Percentiles rank a stretch among this genome's conserved stretches.
These are phyloP conservation scores for Termitomyces sp. DNA, from an alignment of 1,284 basidiomycete species.

Conservation along the genomic window DNA sequence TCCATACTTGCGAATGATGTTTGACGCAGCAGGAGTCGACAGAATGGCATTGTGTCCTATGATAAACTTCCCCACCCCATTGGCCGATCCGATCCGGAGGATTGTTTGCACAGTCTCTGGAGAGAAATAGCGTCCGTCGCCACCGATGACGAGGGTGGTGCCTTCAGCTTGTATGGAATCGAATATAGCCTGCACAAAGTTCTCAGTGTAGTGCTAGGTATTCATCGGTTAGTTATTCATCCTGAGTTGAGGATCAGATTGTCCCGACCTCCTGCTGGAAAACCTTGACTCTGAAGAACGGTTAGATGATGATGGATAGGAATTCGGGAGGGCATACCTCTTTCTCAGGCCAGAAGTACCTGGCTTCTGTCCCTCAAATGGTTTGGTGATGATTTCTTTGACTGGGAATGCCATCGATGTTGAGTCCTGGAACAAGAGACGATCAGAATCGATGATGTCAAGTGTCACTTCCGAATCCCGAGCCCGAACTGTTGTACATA, in stretches of 20 bases:
- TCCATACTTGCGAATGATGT: slow-evolving; percentile 93
- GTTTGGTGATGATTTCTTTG: slow-evolving; percentile 67
- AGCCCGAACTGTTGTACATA: not conserved
- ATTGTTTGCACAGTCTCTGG: slow-evolving; percentile 89
- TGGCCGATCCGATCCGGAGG: slow-evolving; percentile 87
- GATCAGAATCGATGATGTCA: slow-evolving; percentile 10
- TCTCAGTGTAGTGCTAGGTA: slow-evolving; percentile 92
- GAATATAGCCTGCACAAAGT: slow-evolving; percentile 95
- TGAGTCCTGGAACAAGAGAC: not conserved
- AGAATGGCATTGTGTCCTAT: slow-evolving; percentile 88
- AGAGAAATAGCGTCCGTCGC: slow-evolving; percentile 94
- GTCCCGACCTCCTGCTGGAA: slow-evolving; percentile 81
- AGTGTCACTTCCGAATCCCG: not conserved
- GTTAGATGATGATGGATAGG: slow-evolving; percentile 13
- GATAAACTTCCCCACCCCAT: slow-evolving; percentile 86
- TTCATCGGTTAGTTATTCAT: slow-evolving; percentile 4
- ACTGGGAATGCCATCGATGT: slow-evolving; percentile 38
- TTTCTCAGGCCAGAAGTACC: slow-evolving; percentile 94
- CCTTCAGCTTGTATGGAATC: slow-evolving; percentile 83
- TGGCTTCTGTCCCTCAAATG: slow-evolving; percentile 89
- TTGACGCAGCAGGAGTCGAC: slow-evolving; percentile 95
- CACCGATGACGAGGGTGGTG: slow-evolving; percentile 91
- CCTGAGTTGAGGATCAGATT: slow-evolving; percentile 11
- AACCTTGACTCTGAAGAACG: slow-evolving; percentile 74
- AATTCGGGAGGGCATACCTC: slow-evolving; percentile 44